phyloP scores from a whole-genome alignment of 345 rosid genomes.

The Arabis hirsuta region DNA sequence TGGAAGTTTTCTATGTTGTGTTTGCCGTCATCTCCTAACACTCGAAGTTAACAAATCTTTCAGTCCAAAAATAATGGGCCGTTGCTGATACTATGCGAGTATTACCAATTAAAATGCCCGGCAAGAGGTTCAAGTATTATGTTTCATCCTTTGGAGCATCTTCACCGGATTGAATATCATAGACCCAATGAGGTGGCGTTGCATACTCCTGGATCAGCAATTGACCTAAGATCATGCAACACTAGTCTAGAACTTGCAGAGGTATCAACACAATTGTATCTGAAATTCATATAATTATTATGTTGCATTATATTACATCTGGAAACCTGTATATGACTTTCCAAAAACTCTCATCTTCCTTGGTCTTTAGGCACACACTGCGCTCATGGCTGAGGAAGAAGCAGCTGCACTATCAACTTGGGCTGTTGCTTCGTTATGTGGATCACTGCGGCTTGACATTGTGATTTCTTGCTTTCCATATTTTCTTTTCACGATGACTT shows the following conservation, averaged over 20 bases:
- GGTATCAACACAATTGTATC: slow-evolving; percentile 49
- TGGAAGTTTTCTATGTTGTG: slow-evolving; percentile 17
- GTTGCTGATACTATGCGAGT: slow-evolving; percentile 79
- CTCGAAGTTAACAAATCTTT: slow-evolving; percentile 25
- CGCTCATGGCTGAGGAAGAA: slow-evolving; percentile 89
- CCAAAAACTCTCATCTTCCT: slow-evolving; percentile 18
- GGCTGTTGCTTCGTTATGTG: slow-evolving; percentile 91
- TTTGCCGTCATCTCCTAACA: slow-evolving; percentile 18
- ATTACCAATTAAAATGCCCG: slow-evolving; percentile 65
- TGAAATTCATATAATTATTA: slow-evolving; percentile 6
- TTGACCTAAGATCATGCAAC: slow-evolving; percentile 69
- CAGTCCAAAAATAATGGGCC: slow-evolving; percentile 85
- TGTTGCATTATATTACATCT: slow-evolving; percentile 13
- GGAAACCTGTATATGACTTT: slow-evolving; percentile 7
- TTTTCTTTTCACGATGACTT: slow-evolving; percentile 1
- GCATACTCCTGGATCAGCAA: slow-evolving; percentile 65
- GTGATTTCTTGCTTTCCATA: slow-evolving; percentile 48
- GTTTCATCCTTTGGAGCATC: slow-evolving; percentile 92
- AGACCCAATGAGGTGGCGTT: slow-evolving; percentile 68
- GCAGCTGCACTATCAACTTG: slow-evolving; percentile 82
- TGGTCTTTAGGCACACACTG: slow-evolving; percentile 65
- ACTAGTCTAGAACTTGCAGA: slow-evolving; percentile 78
- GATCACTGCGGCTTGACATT: slow-evolving; percentile 86
- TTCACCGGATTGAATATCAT: slow-evolving; percentile 79
- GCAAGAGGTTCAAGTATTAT: slow-evolving; percentile 70